phyloP scores from a whole-genome alignment of 176 grass and related monocot genomes.

The Oropetium thomaeum region DNA sequence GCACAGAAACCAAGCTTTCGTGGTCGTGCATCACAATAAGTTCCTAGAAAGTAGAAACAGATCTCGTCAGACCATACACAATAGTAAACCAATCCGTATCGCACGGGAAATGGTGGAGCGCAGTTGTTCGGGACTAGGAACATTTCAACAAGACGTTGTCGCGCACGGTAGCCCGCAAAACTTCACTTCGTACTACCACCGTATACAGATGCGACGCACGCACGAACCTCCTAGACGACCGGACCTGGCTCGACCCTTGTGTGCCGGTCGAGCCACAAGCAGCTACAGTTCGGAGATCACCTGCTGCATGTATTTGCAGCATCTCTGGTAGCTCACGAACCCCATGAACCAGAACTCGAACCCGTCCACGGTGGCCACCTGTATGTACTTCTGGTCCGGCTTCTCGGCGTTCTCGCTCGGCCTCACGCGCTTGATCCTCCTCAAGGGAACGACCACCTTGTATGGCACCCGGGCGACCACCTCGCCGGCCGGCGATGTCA shows the following conservation, averaged over 20 bases:
- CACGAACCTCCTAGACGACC: not conserved
- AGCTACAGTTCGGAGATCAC: constrained; percentile 41
- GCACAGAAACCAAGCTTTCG: constrained; percentile 36
- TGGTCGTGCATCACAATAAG: constrained; percentile 18
- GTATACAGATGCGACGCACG: not conserved
- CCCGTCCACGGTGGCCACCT: constrained; percentile 61
- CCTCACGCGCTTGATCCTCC: constrained; percentile 46
- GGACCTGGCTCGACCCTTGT: not conserved
- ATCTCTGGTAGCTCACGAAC: constrained; percentile 56
- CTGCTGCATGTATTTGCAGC: constrained; percentile 64
- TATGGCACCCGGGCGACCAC: constrained; percentile 63
- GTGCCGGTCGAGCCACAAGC: not conserved
- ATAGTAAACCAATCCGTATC: constrained; percentile 17
- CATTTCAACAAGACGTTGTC: constrained; percentile 17
- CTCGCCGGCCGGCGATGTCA: constrained; percentile 53
- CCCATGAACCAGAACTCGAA: constrained; percentile 83
- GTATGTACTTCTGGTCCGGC: constrained; percentile 79
- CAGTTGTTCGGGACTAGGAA: constrained; percentile 26
- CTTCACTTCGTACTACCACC: constrained; percentile 10
- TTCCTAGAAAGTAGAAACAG: constrained; percentile 22
- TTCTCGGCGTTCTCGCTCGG: constrained; percentile 65
- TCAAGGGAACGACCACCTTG: constrained; percentile 66
- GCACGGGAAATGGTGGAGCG: constrained; percentile 30
- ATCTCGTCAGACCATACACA: not conserved
- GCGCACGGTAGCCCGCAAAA: constrained; percentile 7